Conservation (phyloP, 192 early-diverging fungal species). For the Coemansia asiatica region DNA sequence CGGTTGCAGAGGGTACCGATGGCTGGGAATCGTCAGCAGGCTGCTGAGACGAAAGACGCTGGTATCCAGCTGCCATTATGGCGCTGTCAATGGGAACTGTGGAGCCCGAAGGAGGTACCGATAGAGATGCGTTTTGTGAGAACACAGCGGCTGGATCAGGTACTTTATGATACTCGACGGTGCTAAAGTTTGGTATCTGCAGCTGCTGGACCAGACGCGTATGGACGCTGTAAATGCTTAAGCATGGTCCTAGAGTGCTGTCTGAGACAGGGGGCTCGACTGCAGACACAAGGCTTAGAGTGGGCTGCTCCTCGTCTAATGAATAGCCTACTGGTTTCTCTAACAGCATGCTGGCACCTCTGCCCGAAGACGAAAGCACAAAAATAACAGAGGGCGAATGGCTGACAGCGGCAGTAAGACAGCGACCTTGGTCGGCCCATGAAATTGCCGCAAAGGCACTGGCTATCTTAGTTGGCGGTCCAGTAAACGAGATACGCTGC, state of each 20-base stretch:
- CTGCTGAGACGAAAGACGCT: conserved; percentile 11
- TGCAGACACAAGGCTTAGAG: conserved; percentile 29
- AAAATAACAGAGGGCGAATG: conserved; percentile 31
- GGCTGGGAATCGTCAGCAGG: background rate
- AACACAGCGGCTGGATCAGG: conserved; percentile 36
- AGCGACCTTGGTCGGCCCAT: conserved; percentile 42
- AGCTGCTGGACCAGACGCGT: conserved; percentile 49
- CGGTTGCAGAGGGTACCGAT: background rate
- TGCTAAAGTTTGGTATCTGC: conserved; percentile 24
- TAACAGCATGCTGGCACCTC: conserved; percentile 31
- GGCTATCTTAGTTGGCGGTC: conserved; percentile 18
- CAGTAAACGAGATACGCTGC: conserved; percentile 29
- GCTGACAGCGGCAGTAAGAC: conserved; percentile 29
- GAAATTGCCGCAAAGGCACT: conserved; percentile 31
- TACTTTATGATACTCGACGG: conserved; percentile 20
- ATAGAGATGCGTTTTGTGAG: background rate
- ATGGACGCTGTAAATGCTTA: conserved; percentile 50
- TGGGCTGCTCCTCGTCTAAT: conserved; percentile 35
- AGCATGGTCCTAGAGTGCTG: background rate
- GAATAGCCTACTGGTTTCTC: conserved; percentile 28
- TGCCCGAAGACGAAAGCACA: conserved; percentile 22
- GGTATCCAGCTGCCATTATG: background rate
- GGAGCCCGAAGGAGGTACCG: background rate
- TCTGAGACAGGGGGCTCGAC: conserved; percentile 22
- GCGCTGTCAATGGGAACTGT: background rate